These are phyloP conservation scores for Suhomyces coccinellae DNA, from an alignment of 1,139 yeast genomes.

Conservation along the genomic window DNA sequence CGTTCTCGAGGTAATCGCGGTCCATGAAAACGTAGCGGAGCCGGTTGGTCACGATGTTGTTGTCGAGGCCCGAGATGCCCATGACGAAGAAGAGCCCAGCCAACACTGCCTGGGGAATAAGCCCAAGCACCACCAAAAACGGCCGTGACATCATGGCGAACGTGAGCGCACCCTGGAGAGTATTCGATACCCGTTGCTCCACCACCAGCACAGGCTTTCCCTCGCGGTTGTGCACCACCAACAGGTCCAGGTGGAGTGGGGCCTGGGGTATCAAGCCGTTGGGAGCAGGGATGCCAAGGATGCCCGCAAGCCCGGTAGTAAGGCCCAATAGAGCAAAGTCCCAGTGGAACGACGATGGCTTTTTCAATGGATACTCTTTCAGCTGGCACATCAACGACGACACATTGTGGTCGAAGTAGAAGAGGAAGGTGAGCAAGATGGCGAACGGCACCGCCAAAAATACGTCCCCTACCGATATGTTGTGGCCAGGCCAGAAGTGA, in stretches of 20 bases:
- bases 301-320: conserved; percentile 83
- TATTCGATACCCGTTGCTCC: conserved; percentile 85
- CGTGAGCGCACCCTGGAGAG: conserved; percentile 79
- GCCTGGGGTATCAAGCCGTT: conserved; percentile 97
- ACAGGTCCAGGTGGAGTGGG: conserved; percentile 82
- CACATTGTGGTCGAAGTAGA: conserved; percentile 94
- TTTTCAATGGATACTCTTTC: conserved; percentile 73
- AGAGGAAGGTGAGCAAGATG: conserved; percentile 72
- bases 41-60: conserved; percentile 63
- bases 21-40: conserved; percentile 70
- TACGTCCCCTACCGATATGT: conserved; percentile 67
- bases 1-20: conserved; percentile 37
- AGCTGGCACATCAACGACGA: conserved; percentile 91
- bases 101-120: conserved; percentile 91
- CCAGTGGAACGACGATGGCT: conserved; percentile 92
- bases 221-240: conserved; percentile 59
- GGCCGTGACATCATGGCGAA: conserved; percentile 91
- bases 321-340: conserved; percentile 83
- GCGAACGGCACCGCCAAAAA: conserved; percentile 95
- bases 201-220: conserved; percentile 62
- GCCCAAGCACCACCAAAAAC: conserved; percentile 70
- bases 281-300: conserved; percentile 91
- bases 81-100: conserved; percentile 91
- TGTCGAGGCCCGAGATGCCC: conserved; percentile 81
- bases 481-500: conserved; percentile 66